phyloP scores from a whole-genome alignment of 805 yeast species.

The Candida taoyuanica region DNA sequence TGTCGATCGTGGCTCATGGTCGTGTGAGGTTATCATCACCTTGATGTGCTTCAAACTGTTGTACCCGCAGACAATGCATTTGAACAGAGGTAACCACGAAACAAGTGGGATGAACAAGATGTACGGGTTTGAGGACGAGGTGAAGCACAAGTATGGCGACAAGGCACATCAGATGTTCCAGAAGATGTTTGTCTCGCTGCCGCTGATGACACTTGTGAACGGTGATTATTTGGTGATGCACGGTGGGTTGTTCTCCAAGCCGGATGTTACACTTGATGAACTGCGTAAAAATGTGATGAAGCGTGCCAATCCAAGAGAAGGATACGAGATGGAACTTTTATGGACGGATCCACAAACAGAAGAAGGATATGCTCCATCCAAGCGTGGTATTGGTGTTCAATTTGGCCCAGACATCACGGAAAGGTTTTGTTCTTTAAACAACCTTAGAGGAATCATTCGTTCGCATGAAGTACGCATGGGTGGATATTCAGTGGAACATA shows the following conservation, averaged over 20 bases:
- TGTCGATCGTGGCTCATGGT: constrained; percentile 98
- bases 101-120: constrained; percentile 95
- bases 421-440: constrained; percentile 66
- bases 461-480: constrained; percentile 94
- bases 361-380: constrained; percentile 79
- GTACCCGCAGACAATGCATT: constrained; percentile 62
- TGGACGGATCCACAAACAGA: constrained; percentile 94
- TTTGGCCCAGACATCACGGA: constrained; percentile 95
- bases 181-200: constrained; percentile 80
- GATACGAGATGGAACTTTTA: constrained; percentile 90
- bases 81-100: constrained; percentile 96
- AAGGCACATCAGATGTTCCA: constrained; percentile 77
- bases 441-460: constrained; percentile 74
- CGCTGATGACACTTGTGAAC: constrained; percentile 80
- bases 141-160: constrained; percentile 83
- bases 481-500: constrained; percentile 86
- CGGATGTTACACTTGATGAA: constrained; percentile 65
- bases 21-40: constrained; percentile 88
- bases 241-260: constrained; percentile 89
- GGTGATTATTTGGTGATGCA: constrained; percentile 83
- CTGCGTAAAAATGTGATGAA: constrained; percentile 69
- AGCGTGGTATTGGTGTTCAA: constrained; percentile 93
- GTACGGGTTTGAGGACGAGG: constrained; percentile 95
- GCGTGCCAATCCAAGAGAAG: constrained; percentile 85
- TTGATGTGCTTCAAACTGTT: constrained; percentile 72